Base-by-base conservation (phyloP, 2,329 filamentous ascomycete species). In the Dryadomyces quercivorus region DNA sequence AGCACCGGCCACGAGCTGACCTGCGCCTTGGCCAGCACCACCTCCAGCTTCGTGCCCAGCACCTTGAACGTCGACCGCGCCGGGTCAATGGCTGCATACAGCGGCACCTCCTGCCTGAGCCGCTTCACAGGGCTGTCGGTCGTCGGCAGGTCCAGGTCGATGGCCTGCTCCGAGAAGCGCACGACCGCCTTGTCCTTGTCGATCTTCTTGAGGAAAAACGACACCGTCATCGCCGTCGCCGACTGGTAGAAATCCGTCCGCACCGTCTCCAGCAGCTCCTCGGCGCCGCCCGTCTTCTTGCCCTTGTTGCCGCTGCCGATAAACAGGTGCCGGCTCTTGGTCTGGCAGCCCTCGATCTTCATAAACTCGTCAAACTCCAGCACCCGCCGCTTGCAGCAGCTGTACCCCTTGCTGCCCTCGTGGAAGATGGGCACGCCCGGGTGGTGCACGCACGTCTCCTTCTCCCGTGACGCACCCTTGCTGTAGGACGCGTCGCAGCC, bases 351-450 rank as follows among this genome's bases (percentile, higher is more conserved):
- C 62, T 87, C 83, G 57, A 98, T 92, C 70, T 88, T 93, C 84
- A 98, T 84, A 71, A 98, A 98, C 69, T 97, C 86, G 67, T 98
- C 91, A 69, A 98, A 98, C 66, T 98, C 93, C 56, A 98, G 73
- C 56, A 98, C 93, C 42, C 90, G 80, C 63, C 89, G 78, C 79
- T 97, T 97, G 73, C 93, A 98, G 75, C 93, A 98, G 57, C 84
- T 90, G 77, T 93, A 98, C 1, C 93, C 93, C 74, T 98, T 98
- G 72, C 88, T 95, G 40, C 93, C 93, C 73, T 98, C 93, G 68
- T 98, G 93, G 72, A 98, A 98, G 61, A 98, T 85, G 22, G 93
- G 88, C 21, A 79, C 81, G 5, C 93, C 93, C 0, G 93, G 91
- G 70, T 98, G 93, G 65, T 95, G 85, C 49, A 88, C 77, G 66